Evolutionary conservation across 352 stramenopile genomes (phyloP), one percentile per base, ranked within the genome.

Genomic region (Globisporangium sylvaticum): DNA sequence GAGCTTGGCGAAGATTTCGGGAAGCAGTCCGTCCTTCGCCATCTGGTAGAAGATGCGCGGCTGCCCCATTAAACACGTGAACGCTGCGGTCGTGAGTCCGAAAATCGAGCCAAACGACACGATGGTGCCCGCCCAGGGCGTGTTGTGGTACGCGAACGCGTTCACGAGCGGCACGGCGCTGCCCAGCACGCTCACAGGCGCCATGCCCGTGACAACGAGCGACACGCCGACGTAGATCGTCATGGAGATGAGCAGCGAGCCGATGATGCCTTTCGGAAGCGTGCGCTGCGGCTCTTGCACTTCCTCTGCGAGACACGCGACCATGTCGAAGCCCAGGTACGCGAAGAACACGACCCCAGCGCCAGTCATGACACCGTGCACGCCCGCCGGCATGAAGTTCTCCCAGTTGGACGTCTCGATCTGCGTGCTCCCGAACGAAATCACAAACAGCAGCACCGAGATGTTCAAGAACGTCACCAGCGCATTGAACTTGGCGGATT

Each of bases 291-390:
- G 92, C 57, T 97, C 79, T 24, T 95, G 77, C 2, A 97, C 91
- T 72, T 98, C 94, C 68, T 97, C 92, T 0, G 90, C 90, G 27
- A 97, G 78, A 72, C 89, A 97, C 6, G 90, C 87, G 27, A 98
- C 92, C 90, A 97, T 97, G 66, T 98, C 94, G 73, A 98, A 98
- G 34, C 91, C 91, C 42, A 97, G 73, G 67, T 96, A 97, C 22
- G 89, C 82, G 56, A 98, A 97, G 72, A 97, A 98, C 24, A 97
- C 91, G 50, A 97, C 90, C 2, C 88, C 87, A 25, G 89, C 87
- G 37, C 85, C 88, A 15, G 84, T 90, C 73, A 98, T 91, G 32
- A 98, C 84, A 12, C 91, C 81, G n/a, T 92, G 82, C 37, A 94
- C 77, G 3, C 93, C 93, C n/a, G 83, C 55, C 12, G 90, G 90